Percentiles rank a stretch among this genome's conserved stretches.
phyloP scores from a whole-genome alignment of 2,329 filamentous ascomycete genomes.

The Diaporthe sp. region DNA sequence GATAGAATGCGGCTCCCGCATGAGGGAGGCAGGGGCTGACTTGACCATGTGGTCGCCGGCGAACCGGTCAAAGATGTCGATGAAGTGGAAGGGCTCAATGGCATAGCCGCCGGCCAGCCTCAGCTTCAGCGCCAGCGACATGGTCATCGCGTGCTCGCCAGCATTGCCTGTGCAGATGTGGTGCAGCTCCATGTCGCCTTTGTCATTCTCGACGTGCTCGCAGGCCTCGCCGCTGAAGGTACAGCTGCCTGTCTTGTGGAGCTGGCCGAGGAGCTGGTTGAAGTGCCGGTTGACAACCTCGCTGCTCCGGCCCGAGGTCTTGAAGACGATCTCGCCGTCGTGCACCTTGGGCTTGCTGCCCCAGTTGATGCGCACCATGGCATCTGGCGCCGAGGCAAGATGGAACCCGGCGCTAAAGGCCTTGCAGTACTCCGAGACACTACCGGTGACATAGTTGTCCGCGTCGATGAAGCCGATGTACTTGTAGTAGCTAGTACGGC shows the following conservation, averaged over 20 bases:
- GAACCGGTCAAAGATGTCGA: slow-evolving; percentile 42
- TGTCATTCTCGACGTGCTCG: neutral
- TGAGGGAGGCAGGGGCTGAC: neutral
- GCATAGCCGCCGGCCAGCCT: slow-evolving; percentile 45
- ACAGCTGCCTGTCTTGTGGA: slow-evolving; percentile 24
- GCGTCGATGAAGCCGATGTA: slow-evolving; percentile 49
- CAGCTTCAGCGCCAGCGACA: slow-evolving; percentile 48
- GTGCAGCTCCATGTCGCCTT: slow-evolving; percentile 19
- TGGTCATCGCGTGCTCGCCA: slow-evolving; percentile 48
- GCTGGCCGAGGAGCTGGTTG: slow-evolving; percentile 39
- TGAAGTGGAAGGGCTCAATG: slow-evolving; percentile 47
- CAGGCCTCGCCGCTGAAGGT: slow-evolving; percentile 12
- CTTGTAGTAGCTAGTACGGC: slow-evolving; percentile 31
- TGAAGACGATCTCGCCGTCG: slow-evolving; percentile 40
- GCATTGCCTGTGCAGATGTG: slow-evolving; percentile 47
- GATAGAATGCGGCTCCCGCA: neutral
- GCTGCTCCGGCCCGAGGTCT: slow-evolving; percentile 44
- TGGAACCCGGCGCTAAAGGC: slow-evolving; percentile 46
- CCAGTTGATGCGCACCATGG: slow-evolving; percentile 48
- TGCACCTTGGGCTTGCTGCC: slow-evolving; percentile 45
- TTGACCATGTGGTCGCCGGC: slow-evolving; percentile 12
- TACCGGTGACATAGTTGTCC: slow-evolving; percentile 44
- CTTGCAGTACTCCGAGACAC: slow-evolving; percentile 46
- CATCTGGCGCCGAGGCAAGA: slow-evolving; percentile 37
- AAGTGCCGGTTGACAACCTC: slow-evolving; percentile 45